phyloP scores from a whole-genome alignment of 2,329 filamentous ascomycete species.

The Aspergillus ibericus region DNA sequence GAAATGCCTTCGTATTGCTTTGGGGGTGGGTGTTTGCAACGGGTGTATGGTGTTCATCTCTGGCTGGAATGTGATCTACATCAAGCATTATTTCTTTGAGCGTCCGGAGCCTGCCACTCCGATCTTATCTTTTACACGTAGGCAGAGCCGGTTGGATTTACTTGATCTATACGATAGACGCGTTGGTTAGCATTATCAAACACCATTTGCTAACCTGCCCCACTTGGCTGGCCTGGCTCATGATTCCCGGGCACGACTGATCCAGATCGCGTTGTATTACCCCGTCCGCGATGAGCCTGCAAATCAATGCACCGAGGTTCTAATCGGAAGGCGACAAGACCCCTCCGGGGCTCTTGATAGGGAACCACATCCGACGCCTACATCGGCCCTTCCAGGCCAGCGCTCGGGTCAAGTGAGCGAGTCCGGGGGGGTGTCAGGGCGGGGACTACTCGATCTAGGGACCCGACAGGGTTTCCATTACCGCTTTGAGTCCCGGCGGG shows the following conservation, averaged over 20 bases:
- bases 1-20: slow-evolving; percentile 21
- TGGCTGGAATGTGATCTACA: slow-evolving; percentile 31
- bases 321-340: not conserved
- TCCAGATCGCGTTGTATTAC: not conserved
- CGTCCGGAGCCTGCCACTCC: not conserved
- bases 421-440: not conserved
- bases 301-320: not conserved
- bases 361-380: not conserved
- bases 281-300: not conserved
- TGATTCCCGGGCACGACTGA: not conserved
- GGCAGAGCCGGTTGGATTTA: not conserved
- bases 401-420: not conserved
- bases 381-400: not conserved
- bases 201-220: not conserved
- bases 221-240: not conserved
- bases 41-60: slow-evolving; percentile 35
- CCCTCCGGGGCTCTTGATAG: not conserved
- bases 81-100: slow-evolving; percentile 7
- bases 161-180: not conserved
- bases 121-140: not conserved
- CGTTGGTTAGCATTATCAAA: not conserved
- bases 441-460: no score
- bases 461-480: not conserved
- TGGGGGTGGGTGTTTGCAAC: slow-evolving; percentile 28
- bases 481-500: not conserved